These are phyloP conservation scores for Pseudisothecium myosuroides DNA, from an alignment of 225 moss, liverwort and hornwort species.

Conservation along the genomic window DNA sequence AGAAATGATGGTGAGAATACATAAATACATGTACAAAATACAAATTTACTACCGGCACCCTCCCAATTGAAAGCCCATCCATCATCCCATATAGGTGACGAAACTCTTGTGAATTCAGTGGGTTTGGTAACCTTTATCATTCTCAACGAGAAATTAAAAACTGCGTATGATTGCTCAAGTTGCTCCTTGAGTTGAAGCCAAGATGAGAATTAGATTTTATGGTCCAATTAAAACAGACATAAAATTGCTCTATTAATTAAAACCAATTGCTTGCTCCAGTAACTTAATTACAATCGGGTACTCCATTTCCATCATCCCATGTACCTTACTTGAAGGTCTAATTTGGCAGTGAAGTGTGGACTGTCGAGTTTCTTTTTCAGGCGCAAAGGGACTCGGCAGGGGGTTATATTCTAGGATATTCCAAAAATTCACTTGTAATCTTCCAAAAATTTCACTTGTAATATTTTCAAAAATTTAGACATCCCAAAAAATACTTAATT, in stretches of 20 bases:
- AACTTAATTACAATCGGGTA: background rate
- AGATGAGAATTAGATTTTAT: background rate
- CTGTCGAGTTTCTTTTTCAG: too few species aligned
- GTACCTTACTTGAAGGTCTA: too few species aligned
- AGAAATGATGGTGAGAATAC: background rate
- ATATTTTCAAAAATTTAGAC: too few species aligned
- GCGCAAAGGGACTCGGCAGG: too few species aligned
- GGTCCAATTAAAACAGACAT: background rate
- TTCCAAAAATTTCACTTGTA: too few species aligned
- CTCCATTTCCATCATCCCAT: background rate
- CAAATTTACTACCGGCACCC: background rate
- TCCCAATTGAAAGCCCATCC: background rate
- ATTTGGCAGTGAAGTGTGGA: too few species aligned
- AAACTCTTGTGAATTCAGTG: background rate
- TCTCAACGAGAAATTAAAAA: background rate
- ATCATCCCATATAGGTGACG: background rate
- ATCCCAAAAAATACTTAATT: too few species aligned
- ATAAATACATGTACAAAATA: background rate
- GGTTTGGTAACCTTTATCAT: background rate
- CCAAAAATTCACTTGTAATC: too few species aligned
- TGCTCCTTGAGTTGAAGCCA: background rate
- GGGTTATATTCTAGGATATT: too few species aligned
- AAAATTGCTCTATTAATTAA: background rate
- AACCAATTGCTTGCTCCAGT: rapidly evolving
- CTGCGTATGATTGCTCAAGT: background rate